Percentiles rank a stretch among this genome's conserved stretches.
Evolutionary conservation across 108 stramenopile genomes (phyloP).

Genomic region (Nannochloropsis granulata): DNA sequence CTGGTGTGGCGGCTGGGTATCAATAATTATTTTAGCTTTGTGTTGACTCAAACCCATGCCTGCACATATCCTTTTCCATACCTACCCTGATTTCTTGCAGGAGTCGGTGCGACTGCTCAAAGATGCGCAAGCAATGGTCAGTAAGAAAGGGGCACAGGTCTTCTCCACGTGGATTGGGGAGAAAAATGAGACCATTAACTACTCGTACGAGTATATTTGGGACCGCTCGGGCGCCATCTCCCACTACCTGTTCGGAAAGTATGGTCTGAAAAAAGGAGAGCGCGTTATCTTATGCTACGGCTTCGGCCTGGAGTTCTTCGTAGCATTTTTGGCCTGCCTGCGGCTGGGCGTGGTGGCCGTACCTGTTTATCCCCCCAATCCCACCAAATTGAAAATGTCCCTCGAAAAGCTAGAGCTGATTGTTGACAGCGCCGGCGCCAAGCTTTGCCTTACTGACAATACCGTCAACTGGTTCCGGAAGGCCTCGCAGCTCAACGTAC

Average conservation of each 20-base stretch:
- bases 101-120: background rate
- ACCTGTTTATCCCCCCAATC: slow-evolving; percentile 29
- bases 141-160: background rate
- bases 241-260: background rate
- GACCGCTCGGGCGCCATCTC: slow-evolving; percentile 14
- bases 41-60: too few relatives aligned
- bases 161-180: slow-evolving; percentile 15
- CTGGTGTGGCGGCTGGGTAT: too few relatives aligned
- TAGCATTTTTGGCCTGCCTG: slow-evolving; percentile 87
- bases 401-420: slow-evolving; percentile 12
- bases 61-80: too few relatives aligned
- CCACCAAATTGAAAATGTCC: slow-evolving; percentile 19
- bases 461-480: slow-evolving; percentile 8
- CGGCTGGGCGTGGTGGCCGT: slow-evolving; percentile 40
- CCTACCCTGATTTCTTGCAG: background rate
- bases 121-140: background rate
- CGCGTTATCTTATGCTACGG: slow-evolving; percentile 81
- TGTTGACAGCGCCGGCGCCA: slow-evolving; percentile 5
- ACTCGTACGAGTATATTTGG: slow-evolving; percentile 13
- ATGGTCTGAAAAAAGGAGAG: slow-evolving; percentile 45
- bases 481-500: slow-evolving; percentile 19
- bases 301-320: slow-evolving; percentile 81
- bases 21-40: too few relatives aligned
- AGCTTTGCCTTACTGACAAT: background rate
- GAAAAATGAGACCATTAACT: background rate